Conservation (phyloP, 1,284 basidiomycete species). For the Ganoderma leucocontextum region DNA sequence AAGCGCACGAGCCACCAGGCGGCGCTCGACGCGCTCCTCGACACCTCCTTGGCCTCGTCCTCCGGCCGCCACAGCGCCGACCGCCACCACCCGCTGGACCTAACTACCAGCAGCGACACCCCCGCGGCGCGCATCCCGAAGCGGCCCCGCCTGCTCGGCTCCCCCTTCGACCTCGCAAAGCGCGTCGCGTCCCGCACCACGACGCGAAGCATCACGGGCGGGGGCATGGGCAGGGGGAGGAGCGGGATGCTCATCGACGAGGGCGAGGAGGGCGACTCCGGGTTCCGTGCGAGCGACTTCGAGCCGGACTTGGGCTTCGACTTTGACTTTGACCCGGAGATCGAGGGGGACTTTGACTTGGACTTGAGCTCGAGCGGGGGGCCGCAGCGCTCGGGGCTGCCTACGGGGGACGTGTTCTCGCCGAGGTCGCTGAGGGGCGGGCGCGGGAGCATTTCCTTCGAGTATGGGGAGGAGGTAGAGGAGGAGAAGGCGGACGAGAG, state of each 20-base stretch:
- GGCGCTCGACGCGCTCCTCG: constrained; percentile 28
- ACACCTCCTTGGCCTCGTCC: constrained; percentile 15
- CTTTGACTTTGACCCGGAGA: not conserved
- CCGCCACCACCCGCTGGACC: not conserved
- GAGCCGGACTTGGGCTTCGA: not conserved
- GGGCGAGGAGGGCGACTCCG: constrained; percentile 18
- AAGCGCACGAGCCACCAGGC: constrained; percentile 41
- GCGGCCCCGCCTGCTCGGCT: constrained; percentile 40
- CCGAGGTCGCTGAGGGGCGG: constrained; percentile 14
- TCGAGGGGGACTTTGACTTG: constrained; percentile 5
- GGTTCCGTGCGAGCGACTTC: constrained; percentile 10
- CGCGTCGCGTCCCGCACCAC: constrained; percentile 24
- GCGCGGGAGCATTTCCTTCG: constrained; percentile 6
- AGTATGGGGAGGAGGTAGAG: constrained; percentile 4
- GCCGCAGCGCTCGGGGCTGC: constrained; percentile 30
- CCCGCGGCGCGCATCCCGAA: constrained; percentile 39
- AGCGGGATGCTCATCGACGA: constrained; percentile 18
- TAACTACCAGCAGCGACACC: not conserved
- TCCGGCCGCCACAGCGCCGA: constrained; percentile 12
- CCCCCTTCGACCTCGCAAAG: constrained; percentile 35
- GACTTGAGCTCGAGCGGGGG: constrained; percentile 27
- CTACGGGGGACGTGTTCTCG: constrained; percentile 31
- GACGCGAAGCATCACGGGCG: not conserved
- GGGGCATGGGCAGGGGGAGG: constrained; percentile 2
- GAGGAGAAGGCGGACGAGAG: not conserved